Evolutionary conservation across 805 yeast species (phyloP).

Genomic region (Cyberlindnera xylosilytica): DNA sequence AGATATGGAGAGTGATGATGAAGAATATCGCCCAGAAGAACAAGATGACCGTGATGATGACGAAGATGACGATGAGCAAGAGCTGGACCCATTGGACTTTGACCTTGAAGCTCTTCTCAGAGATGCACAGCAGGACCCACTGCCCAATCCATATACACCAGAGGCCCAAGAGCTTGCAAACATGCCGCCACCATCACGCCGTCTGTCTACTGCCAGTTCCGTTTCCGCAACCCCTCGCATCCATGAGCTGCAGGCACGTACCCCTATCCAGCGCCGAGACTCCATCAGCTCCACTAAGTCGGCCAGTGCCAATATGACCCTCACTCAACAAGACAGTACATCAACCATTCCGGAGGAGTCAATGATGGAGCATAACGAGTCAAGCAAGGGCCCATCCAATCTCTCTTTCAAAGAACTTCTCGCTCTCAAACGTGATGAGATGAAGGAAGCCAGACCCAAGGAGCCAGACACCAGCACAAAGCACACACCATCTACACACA

Average conservation of each 20-base stretch:
- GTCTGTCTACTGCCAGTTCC: no score
- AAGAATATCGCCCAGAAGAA: conserved; percentile 9
- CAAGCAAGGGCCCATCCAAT: no score
- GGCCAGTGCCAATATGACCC: no score
- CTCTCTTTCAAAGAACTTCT: conserved; percentile 11
- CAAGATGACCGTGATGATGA: conserved; percentile 10
- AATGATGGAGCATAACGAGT: no score
- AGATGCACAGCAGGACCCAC: conserved; percentile 10
- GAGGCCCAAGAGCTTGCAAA: conserved; percentile 5
- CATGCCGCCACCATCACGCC: neutral
- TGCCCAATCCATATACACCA: conserved; percentile 13
- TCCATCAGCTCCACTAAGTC: no score
- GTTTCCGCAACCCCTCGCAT: no score
- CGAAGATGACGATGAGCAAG: conserved; percentile 5
- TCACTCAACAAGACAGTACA: no score
- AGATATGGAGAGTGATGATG: conserved; percentile 12
- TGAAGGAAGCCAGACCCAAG: conserved; percentile 1
- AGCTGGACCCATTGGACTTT: conserved; percentile 7
- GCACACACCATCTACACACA: no score
- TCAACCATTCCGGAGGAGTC: no score
- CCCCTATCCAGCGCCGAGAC: no score
- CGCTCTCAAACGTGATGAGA: conserved; percentile 12
- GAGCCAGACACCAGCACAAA: no score
- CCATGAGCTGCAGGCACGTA: no score
- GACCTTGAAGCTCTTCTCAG: conserved; percentile 8